phyloP scores from a whole-genome alignment of 441 rosid species.

The Gossypium gossypioides region DNA sequence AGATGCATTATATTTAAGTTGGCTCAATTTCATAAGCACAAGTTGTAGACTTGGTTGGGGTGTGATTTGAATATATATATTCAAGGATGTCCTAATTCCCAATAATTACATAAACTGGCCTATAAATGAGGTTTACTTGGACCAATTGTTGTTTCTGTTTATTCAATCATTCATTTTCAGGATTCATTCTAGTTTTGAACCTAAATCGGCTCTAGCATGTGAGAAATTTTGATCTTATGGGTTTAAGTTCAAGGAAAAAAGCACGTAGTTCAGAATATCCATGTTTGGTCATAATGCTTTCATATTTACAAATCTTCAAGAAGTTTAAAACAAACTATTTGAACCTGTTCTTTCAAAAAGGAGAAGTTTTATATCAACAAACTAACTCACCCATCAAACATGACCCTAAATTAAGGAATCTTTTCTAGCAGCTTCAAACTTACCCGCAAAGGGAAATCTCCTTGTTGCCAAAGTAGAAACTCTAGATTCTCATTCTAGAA shows the following conservation, averaged over 20 bases:
- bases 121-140: constrained; percentile 5
- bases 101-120: neutral
- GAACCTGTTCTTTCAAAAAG: neutral
- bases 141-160: neutral
- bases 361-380: neutral
- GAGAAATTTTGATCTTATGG: neutral
- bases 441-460: neutral
- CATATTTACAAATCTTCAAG: neutral
- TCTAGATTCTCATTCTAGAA: neutral
- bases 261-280: neutral
- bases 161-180: neutral
- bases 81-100: neutral
- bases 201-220: neutral
- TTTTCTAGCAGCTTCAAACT: neutral
- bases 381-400: neutral
- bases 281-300: neutral
- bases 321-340: neutral
- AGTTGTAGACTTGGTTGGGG: neutral
- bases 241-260: neutral
- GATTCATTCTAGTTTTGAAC: neutral
- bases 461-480: neutral
- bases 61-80: neutral
- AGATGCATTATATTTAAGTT: neutral
- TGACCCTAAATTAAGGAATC: neutral
- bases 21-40: neutral